Conservation (phyloP, 2,329 filamentous ascomycete species). For the Ophiostoma sp. region DNA sequence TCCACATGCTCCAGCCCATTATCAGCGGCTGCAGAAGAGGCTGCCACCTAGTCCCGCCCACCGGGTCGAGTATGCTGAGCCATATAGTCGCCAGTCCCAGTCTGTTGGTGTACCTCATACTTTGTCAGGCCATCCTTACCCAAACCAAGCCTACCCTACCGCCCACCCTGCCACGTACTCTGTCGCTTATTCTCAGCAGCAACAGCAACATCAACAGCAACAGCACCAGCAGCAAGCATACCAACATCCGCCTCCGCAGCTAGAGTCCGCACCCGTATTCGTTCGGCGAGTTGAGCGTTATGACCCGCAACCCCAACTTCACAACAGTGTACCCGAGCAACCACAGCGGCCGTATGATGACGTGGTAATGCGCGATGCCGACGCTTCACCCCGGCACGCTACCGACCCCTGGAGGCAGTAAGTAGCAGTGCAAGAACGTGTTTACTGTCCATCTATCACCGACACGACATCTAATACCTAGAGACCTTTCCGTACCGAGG, state of each 20-base stretch:
- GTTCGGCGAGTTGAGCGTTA: background rate
- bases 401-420: constrained; percentile 6
- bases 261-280: background rate
- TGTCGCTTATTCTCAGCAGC: background rate
- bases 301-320: background rate
- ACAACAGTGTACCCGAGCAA: background rate
- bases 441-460: background rate
- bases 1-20: background rate
- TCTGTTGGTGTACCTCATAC: background rate
- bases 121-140: background rate
- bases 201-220: background rate
- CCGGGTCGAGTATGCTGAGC: background rate
- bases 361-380: background rate
- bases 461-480: background rate
- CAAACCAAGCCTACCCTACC: background rate
- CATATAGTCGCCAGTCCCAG: background rate
- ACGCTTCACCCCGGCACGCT: background rate
- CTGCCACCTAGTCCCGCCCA: background rate
- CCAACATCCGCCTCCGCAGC: background rate
- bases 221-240: background rate
- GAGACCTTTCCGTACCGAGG: background rate
- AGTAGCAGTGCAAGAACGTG: background rate
- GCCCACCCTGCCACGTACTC: background rate
- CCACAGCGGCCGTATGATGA: background rate
- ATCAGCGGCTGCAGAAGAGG: background rate